Evolutionary conservation across 75 land plant species (phyloP), one percentile per base, ranked within the genome.

Genomic region (Gnetum montanum): DNA sequence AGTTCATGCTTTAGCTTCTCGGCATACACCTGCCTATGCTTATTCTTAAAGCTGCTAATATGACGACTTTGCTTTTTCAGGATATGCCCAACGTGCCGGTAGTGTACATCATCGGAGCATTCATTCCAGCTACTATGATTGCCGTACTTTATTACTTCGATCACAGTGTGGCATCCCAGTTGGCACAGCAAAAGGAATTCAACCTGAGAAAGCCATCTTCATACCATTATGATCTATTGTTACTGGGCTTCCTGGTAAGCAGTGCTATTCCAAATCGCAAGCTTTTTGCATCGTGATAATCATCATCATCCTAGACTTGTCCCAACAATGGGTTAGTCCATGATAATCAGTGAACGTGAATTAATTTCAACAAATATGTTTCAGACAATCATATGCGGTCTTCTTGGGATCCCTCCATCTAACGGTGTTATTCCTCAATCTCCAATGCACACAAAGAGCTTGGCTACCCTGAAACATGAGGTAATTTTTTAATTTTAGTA

Each of bases 371-470:
- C n/a, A n/a, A n/a, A n/a, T n/a, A n/a, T n/a, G n/a, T 20, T 13
- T 16, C 46, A 58, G 73, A 74, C 71, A 40, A 31, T 74, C 19
- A 12, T 74, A 7, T 82, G 86, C 65, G 86, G 86, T 16, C 66
- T 82, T 1, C 43, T 78, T 52, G 86, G 83, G 23, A 68, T 82
- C n/a, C 86, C 86, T 40, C 86, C 86, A 16, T 61, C 86, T 30
- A 80, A 82, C 62, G 86, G 86, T 43, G 86, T 82, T 26, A 69
- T 82, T 31, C 86, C 86, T 20, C 86, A 82, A 43, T 78, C 86
- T 13, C 83, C 86, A 8, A 78, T 78, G 82, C 86, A 82, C 40
- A 82, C 86, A 24, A 66, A 67, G 18, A 78, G 77, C 24, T 53
- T 82, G 25, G 86, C 86, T 24, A 73, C 86, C 24, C 43, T 82